phyloP scores from a whole-genome alignment of 495 filamentous ascomycete species.

The Penicillium coprophilum region DNA sequence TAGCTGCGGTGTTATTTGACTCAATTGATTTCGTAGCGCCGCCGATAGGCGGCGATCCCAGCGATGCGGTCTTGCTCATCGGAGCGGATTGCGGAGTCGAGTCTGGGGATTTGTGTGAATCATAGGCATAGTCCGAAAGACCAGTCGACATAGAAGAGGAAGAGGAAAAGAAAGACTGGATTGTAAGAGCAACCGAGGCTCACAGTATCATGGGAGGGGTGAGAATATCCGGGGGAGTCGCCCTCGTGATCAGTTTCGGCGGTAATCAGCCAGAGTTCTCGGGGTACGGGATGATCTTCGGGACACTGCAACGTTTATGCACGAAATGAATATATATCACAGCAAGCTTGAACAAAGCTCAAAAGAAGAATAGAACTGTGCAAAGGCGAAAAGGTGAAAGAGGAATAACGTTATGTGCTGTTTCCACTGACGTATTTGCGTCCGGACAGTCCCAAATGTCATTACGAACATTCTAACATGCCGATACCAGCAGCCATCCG shows the following conservation, averaged over 20 bases:
- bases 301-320: constrained; percentile 17
- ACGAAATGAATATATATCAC: not conserved
- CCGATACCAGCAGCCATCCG: constrained; percentile 38
- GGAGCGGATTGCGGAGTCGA: constrained; percentile 24
- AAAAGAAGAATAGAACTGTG: constrained; percentile 1
- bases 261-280: constrained; percentile 29
- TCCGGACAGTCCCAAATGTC: constrained; percentile 11
- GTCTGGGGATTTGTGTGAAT: constrained; percentile 17
- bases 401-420: constrained; percentile 12
- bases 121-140: constrained; percentile 34
- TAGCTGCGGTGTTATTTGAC: constrained; percentile 12
- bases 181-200: constrained; percentile 21
- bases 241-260: constrained; percentile 34
- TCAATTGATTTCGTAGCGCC: constrained; percentile 14
- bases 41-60: constrained; percentile 28
- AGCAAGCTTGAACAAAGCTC: not conserved
- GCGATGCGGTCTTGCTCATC: constrained; percentile 40
- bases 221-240: constrained; percentile 24
- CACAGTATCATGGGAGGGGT: constrained; percentile 9
- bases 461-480: constrained; percentile 33
- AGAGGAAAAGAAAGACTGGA: constrained; percentile 14
- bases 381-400: constrained; percentile 10
- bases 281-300: constrained; percentile 36
- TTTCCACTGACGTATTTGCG: constrained; percentile 26
- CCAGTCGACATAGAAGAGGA: constrained; percentile 33